Evolutionary conservation across 1,284 basidiomycete species (phyloP).

Genomic region (Tilletia caries): DNA sequence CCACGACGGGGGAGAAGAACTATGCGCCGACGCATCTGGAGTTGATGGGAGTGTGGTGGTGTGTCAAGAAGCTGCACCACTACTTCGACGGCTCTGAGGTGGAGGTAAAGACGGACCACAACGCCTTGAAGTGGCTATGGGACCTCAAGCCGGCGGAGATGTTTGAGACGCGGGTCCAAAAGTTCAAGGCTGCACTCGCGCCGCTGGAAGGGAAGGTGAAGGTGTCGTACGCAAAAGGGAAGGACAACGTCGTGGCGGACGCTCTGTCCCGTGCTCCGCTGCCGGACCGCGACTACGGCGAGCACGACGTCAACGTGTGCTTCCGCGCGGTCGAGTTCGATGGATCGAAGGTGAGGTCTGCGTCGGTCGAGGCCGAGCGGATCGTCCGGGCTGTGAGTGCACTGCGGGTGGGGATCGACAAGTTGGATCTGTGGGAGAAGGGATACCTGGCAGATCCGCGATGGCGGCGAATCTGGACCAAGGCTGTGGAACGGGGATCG

Average conservation of each 20-base stretch:
- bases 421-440: neutral
- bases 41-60: neutral
- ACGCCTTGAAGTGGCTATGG: neutral
- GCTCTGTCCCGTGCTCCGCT: neutral
- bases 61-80: neutral
- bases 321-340: neutral
- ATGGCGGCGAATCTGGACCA: no score
- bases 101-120: neutral
- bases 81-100: neutral
- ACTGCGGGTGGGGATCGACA: neutral
- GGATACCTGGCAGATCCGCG: no score
- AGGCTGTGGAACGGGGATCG: no score
- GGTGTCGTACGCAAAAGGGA: neutral
- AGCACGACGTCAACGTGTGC: neutral
- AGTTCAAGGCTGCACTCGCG: neutral
- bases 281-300: neutral
- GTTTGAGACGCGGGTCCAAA: neutral
- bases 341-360: no score
- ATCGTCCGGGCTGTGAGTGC: neutral
- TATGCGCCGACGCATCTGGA: neutral
- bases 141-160: neutral
- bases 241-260: neutral
- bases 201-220: neutral
- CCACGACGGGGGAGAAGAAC: neutral
- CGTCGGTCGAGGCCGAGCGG: neutral